phyloP scores from a whole-genome alignment of 306 rosid species.

The Psophocarpus tetragonolobus region DNA sequence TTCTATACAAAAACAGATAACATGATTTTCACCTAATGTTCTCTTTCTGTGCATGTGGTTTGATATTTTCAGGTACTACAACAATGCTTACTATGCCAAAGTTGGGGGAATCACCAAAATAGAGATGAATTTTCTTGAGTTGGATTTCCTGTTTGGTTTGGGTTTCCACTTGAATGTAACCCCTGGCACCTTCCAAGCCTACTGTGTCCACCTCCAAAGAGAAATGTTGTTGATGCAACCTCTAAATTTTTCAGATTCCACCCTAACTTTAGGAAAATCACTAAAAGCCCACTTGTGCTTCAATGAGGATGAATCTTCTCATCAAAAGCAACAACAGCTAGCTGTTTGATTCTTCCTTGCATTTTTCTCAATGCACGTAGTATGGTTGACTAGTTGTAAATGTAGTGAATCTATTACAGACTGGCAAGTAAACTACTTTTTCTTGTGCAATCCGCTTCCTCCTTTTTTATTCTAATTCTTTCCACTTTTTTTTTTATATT shows the following conservation, averaged over 20 bases:
- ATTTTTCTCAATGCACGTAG: conserved; percentile 38
- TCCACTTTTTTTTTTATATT: neutral
- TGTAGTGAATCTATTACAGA: conserved; percentile 37
- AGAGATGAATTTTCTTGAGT: conserved; percentile 90
- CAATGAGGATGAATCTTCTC: conserved; percentile 81
- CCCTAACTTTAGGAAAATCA: conserved; percentile 54
- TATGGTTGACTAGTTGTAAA: conserved; percentile 39
- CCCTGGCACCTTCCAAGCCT: conserved; percentile 68
- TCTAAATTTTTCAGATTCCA: conserved; percentile 52
- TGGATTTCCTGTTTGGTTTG: conserved; percentile 88
- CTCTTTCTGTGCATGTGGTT: neutral
- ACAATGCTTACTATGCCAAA: conserved; percentile 95
- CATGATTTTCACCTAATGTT: neutral
- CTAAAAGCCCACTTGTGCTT: conserved; percentile 59
- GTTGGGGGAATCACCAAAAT: conserved; percentile 89
- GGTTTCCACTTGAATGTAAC: conserved; percentile 83
- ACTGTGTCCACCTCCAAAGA: conserved; percentile 69
- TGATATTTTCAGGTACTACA: conserved; percentile 67
- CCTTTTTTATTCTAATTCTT: neutral
- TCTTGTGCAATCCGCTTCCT: conserved; percentile 17
- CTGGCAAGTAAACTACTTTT: conserved; percentile 34
- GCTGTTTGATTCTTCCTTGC: conserved; percentile 57
- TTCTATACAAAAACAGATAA: neutral
- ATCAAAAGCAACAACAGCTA: conserved; percentile 69
- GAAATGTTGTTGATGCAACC: conserved; percentile 76